These are phyloP conservation scores for Acacia acuminata DNA, from an alignment of 306 rosid species.

Conservation along the genomic window DNA sequence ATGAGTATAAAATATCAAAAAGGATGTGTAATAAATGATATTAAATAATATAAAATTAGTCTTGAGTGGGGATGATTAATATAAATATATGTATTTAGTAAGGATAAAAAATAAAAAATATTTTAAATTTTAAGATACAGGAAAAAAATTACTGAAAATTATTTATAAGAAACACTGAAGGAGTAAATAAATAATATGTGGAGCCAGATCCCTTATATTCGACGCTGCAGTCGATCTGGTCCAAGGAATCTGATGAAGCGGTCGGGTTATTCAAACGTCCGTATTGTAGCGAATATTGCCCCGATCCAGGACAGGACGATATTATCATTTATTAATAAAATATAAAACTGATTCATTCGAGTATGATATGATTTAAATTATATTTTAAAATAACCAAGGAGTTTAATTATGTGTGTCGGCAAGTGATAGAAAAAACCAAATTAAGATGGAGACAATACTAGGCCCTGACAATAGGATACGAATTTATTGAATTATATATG, in stretches of 20 bases:
- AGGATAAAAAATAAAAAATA: no score
- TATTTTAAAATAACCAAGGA: neutral
- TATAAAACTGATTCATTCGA: neutral
- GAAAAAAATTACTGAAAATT: no score
- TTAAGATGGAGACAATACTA: neutral
- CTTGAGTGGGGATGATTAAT: no score
- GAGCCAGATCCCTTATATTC: neutral
- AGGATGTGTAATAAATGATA: no score
- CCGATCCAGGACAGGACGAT: neutral
- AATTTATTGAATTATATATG: neutral
- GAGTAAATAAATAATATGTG: neutral
- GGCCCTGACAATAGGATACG: neutral
- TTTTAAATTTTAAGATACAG: no score
- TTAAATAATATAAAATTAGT: no score
- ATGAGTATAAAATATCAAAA: no score
- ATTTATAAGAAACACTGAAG: no score
- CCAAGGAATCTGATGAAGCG: neutral
- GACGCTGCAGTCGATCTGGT: neutral
- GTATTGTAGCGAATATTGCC: neutral
- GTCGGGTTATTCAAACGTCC: neutral
- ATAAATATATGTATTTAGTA: no score
- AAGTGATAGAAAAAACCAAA: neutral
- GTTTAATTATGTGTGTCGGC: neutral
- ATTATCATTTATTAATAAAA: neutral
- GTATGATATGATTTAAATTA: no score